phyloP scores from a whole-genome alignment of 2,329 filamentous ascomycete species.

The Penicillium sp. region DNA sequence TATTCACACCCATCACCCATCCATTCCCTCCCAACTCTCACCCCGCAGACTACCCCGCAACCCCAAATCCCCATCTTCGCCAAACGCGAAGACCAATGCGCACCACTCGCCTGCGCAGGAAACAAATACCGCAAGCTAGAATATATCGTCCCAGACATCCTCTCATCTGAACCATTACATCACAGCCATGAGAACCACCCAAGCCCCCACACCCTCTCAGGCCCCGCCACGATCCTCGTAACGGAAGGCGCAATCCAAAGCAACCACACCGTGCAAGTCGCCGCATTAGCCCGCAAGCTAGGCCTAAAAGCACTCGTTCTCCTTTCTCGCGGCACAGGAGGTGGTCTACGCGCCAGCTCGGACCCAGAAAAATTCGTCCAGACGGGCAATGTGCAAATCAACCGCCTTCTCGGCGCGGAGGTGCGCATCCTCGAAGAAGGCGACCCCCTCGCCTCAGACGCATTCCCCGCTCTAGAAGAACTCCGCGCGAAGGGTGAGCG shows the following conservation, averaged over 20 bases:
- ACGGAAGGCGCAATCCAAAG: conserved; percentile 44
- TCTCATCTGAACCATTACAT: conserved; percentile 20
- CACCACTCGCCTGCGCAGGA: conserved; percentile 38
- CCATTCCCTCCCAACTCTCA: conserved; percentile 32
- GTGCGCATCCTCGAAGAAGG: conserved; percentile 62
- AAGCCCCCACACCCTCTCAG: conserved; percentile 4
- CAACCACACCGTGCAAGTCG: conserved; percentile 43
- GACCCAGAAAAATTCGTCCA: conserved; percentile 27
- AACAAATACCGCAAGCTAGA: conserved; percentile 47
- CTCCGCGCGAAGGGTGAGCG: conserved; percentile 21
- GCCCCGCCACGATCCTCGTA: conserved; percentile 35
- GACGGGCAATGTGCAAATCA: conserved; percentile 34
- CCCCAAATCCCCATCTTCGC: conserved; percentile 31
- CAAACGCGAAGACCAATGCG: conserved; percentile 42
- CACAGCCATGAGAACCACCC: conserved; percentile 23
- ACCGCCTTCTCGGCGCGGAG: conserved; percentile 38
- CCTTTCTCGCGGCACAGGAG: conserved; percentile 34
- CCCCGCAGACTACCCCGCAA: conserved; percentile 10
- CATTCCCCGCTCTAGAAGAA: conserved; percentile 27
- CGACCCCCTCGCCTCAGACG: conserved; percentile 43
- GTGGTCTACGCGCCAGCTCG: conserved; percentile 22
- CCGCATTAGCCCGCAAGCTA: conserved; percentile 33
- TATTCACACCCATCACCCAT: conserved; percentile 38
- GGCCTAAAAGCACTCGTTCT: conserved; percentile 31
- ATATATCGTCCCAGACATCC: conserved; percentile 42